phyloP scores from a whole-genome alignment of 352 stramenopile genomes.

The Pythium phragmiticola region DNA sequence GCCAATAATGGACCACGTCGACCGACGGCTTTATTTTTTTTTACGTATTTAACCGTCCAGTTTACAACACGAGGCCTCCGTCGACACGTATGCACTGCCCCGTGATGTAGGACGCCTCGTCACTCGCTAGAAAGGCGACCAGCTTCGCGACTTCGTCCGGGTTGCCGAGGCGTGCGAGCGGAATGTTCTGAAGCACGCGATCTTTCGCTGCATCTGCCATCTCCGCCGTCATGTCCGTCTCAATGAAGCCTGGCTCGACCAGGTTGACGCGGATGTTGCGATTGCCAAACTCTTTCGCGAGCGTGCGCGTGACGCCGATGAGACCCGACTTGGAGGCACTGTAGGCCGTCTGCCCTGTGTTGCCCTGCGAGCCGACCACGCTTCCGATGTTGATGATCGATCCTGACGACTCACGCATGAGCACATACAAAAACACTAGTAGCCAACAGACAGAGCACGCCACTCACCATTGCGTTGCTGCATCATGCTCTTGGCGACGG shows the following conservation, averaged over 20 bases:
- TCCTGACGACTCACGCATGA: background rate
- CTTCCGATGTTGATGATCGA: slow-evolving; percentile 81
- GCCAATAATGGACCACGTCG: slow-evolving; percentile 24
- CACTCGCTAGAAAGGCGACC: slow-evolving; percentile 74
- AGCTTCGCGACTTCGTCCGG: slow-evolving; percentile 77
- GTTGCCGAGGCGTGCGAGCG: slow-evolving; percentile 59
- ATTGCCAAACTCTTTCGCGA: slow-evolving; percentile 82
- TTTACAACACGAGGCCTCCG: slow-evolving; percentile 73
- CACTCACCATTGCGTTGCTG: slow-evolving; percentile 48
- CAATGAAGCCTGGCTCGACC: slow-evolving; percentile 84
- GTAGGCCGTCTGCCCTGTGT: slow-evolving; percentile 80
- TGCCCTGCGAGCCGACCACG: slow-evolving; percentile 72
- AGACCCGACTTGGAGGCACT: slow-evolving; percentile 81
- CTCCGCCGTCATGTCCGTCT: slow-evolving; percentile 74
- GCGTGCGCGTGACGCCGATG: slow-evolving; percentile 67
- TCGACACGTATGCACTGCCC: slow-evolving; percentile 82
- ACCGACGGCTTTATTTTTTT: slow-evolving; percentile 1
- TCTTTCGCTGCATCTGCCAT: slow-evolving; percentile 57
- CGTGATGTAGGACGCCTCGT: slow-evolving; percentile 82
- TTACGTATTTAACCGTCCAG: slow-evolving; percentile 7
- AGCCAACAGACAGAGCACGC: slow-evolving; percentile 10
- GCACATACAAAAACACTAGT: background rate
- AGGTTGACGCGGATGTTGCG: slow-evolving; percentile 88
- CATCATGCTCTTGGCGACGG: slow-evolving; percentile 76
- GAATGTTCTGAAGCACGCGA: slow-evolving; percentile 46